Evolutionary conservation across 2,329 filamentous ascomycete genomes (phyloP), one percentile per base, ranked within the genome.

Genomic region (Rutstroemia sydowiana): DNA sequence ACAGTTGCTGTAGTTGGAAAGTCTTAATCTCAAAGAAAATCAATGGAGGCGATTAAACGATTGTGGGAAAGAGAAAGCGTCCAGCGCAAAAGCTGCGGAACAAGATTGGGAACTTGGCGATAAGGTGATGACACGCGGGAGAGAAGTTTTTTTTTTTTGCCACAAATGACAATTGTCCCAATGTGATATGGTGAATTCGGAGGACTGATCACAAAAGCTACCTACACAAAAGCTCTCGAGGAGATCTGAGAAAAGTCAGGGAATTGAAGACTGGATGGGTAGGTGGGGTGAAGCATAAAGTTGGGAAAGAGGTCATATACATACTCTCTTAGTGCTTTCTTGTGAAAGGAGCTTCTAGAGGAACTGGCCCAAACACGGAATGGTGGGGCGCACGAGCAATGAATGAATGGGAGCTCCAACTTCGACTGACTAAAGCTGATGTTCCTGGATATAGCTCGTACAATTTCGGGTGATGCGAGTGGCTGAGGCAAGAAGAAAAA

Each of bases 381-480:
- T 59, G 57, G 55, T 44, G 57, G 57, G 58, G 57, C 48, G 61
- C 62, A 60, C 60, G 57, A 59, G 57, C 59, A 60, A 51, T 52
- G 42, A 50, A 36, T 16, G 23, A 21, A 50, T n/a, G n/a, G n/a
- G n/a, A 45, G 37, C 31, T 45, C 28, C 18, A 11, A 51, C 28
- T 28, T 44, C 18, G 21, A 37, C 30, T 18, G 31, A 37, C 32
- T 58, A 59, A 58, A 52, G 48, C 40, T 8, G 30, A 42, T 48
- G 46, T 55, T 39, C 53, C 54, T 56, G 50, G 53, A 41, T 59
- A 50, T 52, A 53, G 54, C 46, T 44, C 45, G 48, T 45, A 28
- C 30, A 43, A 20, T 47, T 52, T 48, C 39, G 49, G 40, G 10
- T 56, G 53, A 60, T 62, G 59, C 61, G 57, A 63, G 59, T 59